Base-by-base conservation (phyloP, 2,329 filamentous ascomycete species). In the Paraphoma chrysanthemicola region DNA sequence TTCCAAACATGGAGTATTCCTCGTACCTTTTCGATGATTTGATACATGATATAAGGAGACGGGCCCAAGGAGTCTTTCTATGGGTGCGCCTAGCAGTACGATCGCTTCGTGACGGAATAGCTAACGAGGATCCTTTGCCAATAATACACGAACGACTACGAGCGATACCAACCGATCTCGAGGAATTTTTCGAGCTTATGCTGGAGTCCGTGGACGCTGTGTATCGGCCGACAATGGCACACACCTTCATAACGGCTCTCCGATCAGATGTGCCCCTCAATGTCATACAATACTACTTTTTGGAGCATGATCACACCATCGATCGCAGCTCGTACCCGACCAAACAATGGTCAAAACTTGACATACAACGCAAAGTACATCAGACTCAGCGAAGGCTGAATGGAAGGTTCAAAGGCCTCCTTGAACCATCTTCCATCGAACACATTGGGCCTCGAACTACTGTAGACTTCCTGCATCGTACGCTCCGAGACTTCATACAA, bases 181-280 rank as follows among this genome's bases (percentile, higher is more conserved):
- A 65, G n/a, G 41, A 51, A 11, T 55, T 62, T 29, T 65, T 68
- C 31, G 14, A 52, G n/a, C 51, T 44, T 8, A 57, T 67, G 5
- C 36, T 67, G 36, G 36, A 55, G 10, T 31, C 31, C 5, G 30
- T 64, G 0, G 54, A 65, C 4, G 2, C 4, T 3, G 8, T 57
- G 0, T 67, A 64, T 36, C 48, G 46, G 1, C n/a, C 43, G n/a
- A 49, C 54, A 16, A 51, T 56, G 42, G 46, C 62, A 6, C 30
- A 36, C 1, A 53, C 57, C 6, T 59, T 64, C 11, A 33, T 41
- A 1, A 36, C 60, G 1, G 51, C 56, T 7, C n/a, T 55, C 6
- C 16, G 38, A 17, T 14, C 56, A 6, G 8, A 6, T 6, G 28
- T 45, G 11, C 49, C 51, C 12, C 30, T 57, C 14, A 53, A 28